A percentile compares a stretch with the other conserved stretches of the same genome.
Conservation (phyloP, 176 grass and related monocot genomes). For the Oryza australiensis region DNA sequence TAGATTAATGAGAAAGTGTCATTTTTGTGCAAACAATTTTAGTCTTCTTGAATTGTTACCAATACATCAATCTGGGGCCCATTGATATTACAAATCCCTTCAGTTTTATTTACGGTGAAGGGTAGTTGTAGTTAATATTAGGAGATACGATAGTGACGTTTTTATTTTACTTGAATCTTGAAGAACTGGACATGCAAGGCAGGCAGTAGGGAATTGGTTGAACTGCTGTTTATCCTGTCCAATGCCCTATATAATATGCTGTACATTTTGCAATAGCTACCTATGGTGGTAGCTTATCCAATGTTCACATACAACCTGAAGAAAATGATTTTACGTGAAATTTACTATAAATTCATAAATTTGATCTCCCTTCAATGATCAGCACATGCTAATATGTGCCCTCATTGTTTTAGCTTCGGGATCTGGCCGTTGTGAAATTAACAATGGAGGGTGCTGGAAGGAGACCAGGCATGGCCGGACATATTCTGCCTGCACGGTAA, state of each 20-base stretch:
- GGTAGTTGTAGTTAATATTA: neutral
- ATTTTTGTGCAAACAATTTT: neutral
- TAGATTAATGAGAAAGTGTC: neutral
- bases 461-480: slow-evolving; percentile 61
- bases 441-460: slow-evolving; percentile 97
- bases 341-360: neutral
- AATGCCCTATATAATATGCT: neutral
- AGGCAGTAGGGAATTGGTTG: neutral
- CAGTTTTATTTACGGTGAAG: no score
- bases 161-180: neutral
- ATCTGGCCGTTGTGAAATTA: slow-evolving; percentile 84
- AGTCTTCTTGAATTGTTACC: neutral
- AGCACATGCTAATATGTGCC: neutral
- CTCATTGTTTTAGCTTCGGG: slow-evolving; percentile 68
- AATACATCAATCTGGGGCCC: neutral
- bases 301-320: neutral
- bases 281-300: neutral
- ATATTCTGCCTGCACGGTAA: slow-evolving; percentile 84
- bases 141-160: neutral
- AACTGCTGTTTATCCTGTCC: neutral
- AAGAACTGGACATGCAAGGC: neutral
- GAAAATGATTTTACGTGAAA: neutral
- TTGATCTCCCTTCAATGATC: neutral
- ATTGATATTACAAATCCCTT: no score
- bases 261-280: neutral